Base-by-base conservation (phyloP, 2,329 filamentous ascomycete species). In the Aspergillus intermedius region DNA sequence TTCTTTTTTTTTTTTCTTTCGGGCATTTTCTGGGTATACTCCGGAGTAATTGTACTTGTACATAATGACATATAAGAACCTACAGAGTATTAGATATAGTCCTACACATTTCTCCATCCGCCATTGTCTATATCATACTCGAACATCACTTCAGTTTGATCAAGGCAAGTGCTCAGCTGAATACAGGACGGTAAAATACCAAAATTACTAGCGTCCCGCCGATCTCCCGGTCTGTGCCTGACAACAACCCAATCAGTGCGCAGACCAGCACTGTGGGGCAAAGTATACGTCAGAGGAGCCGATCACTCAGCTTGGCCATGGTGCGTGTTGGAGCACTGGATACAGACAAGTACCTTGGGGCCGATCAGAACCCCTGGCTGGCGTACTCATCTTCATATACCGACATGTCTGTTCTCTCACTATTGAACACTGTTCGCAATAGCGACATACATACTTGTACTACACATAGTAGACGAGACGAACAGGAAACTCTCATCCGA, bases 171-270 rank as follows among this genome's bases (percentile, higher is more conserved):
- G 9, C 25, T 10, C 25, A 28, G 25, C 25, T 28, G 25, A 37
- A 8, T 7, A 37, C 34, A n/a, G 34, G 25, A 28, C 25, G 25
- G 25, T 28, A 37, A 37, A 37, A 15, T 37, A 37, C 34, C n/a
- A 12, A 40, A 40, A 12, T 4, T 40, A 22, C 37, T 40, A 40
- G 37, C 37, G 37, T 19, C n/a, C 30, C n/a, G 47, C 43, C 40
- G 47, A 49, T 49, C 47, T 43, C 47, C 47, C 43, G 43, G 39
- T 15, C 37, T 19, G 17, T 40, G 8, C 17, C 17, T 40, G 37
- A 10, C 10, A 12, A 10, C 17, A 12, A 12, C 4, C 37, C 37
- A 40, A 40, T 40, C 1, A 40, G 3, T 4, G 17, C 6, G 8
- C 37, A 17, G 15, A 21, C 9, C 7, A 19, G 7, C 37, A 1